Conservation (phyloP, 768 basidiomycete genomes). For the Mrakia blollopis region DNA sequence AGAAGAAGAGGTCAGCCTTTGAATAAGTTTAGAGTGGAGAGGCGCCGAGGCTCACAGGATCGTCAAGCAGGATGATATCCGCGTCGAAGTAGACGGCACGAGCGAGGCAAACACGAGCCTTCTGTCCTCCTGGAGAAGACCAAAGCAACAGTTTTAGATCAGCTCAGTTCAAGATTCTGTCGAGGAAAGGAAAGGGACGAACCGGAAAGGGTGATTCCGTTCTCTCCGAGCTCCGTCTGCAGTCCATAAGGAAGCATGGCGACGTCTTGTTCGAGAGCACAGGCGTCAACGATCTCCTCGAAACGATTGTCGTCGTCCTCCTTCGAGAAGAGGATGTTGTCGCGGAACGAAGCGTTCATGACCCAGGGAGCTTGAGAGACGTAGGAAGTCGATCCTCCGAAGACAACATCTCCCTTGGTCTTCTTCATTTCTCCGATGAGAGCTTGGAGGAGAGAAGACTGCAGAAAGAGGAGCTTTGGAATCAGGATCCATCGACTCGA, state of each 20-base stretch:
- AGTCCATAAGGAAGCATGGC: slow-evolving; percentile 36
- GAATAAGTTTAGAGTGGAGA: no score
- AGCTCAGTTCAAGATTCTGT: not conserved
- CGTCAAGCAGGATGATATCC: slow-evolving; percentile 38
- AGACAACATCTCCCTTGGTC: slow-evolving; percentile 34
- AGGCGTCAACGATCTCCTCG: slow-evolving; percentile 38
- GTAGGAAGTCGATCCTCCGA: slow-evolving; percentile 40
- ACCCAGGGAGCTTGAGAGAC: slow-evolving; percentile 44
- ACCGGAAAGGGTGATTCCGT: slow-evolving; percentile 50
- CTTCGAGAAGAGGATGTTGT: slow-evolving; percentile 51
- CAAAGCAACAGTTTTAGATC: not conserved
- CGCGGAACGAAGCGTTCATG: slow-evolving; percentile 40
- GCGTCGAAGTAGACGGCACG: slow-evolving; percentile 38
- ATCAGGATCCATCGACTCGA: not conserved
- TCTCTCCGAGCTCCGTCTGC: slow-evolving; percentile 61
- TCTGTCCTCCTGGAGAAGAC: slow-evolving; percentile 39
- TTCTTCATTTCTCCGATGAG: slow-evolving; percentile 42
- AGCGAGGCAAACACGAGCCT: slow-evolving; percentile 40
- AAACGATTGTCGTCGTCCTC: slow-evolving; percentile 35
- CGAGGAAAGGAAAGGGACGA: not conserved
- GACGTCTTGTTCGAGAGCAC: slow-evolving; percentile 33
- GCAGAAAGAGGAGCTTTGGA: not conserved
- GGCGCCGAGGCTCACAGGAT: slow-evolving; percentile 11
- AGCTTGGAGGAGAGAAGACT: slow-evolving; percentile 38
- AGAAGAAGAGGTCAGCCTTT: not conserved